These are phyloP conservation scores for Paraphoma sp. DNA, from an alignment of 2,329 filamentous ascomycete genomes.

Conservation along the genomic window DNA sequence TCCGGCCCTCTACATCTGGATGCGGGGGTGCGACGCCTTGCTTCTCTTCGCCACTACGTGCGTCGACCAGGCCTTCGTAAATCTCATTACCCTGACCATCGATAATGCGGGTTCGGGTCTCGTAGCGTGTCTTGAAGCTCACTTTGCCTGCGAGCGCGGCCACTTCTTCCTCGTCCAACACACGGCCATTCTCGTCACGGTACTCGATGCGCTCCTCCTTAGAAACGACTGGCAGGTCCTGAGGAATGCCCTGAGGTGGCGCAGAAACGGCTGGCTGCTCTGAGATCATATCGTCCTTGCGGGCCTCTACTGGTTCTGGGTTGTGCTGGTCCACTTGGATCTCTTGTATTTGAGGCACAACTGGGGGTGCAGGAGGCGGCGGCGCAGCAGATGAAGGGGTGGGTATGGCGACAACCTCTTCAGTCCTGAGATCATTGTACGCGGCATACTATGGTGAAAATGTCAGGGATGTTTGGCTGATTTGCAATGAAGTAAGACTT, in stretches of 20 bases:
- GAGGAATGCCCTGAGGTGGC: constrained; percentile 28
- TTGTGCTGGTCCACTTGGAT: constrained; percentile 16
- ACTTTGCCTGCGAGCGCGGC: constrained; percentile 87
- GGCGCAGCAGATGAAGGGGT: constrained; percentile 36
- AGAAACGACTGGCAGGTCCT: constrained; percentile 50
- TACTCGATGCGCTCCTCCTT: constrained; percentile 90
- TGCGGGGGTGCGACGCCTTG: constrained; percentile 58
- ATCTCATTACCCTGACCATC: constrained; percentile 83
- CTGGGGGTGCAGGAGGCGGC: constrained; percentile 25
- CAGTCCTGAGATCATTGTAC: constrained; percentile 27
- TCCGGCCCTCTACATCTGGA: constrained; percentile 63
- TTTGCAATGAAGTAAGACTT: constrained; percentile 56
- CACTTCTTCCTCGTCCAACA: constrained; percentile 84
- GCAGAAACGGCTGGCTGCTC: constrained; percentile 40
- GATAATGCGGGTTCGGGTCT: constrained; percentile 87
- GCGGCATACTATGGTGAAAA: constrained; percentile 34
- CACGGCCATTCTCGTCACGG: constrained; percentile 90
- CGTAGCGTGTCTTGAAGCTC: constrained; percentile 92
- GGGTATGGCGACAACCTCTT: constrained; percentile 26
- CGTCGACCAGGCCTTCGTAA: constrained; percentile 51
- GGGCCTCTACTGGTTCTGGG: constrained; percentile 13
- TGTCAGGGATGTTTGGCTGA: constrained; percentile 20
- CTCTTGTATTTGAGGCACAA: constrained; percentile 11
- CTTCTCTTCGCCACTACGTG: constrained; percentile 37
- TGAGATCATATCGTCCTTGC: constrained; percentile 28